These are phyloP conservation scores for Chytriomyces confervae DNA, from an alignment of 192 early-diverging fungal species.

Conservation along the genomic window DNA sequence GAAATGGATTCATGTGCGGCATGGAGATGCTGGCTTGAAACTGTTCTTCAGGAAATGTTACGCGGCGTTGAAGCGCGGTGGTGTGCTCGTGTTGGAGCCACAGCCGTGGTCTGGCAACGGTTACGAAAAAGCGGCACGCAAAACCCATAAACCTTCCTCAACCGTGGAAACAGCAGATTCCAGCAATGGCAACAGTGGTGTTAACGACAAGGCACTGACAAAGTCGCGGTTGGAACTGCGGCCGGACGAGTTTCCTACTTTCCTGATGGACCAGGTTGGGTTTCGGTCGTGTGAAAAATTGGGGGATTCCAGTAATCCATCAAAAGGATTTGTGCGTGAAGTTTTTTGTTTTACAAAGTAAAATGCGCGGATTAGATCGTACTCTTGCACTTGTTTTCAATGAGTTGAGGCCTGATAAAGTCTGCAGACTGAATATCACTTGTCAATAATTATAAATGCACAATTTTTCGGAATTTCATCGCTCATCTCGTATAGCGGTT, in stretches of 20 bases:
- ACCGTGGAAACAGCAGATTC: neutral
- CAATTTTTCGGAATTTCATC: too few species aligned
- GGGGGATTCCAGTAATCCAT: constrained; percentile 6
- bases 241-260: constrained; percentile 39
- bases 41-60: constrained; percentile 72
- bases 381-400: too few species aligned
- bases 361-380: neutral
- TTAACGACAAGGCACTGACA: neutral
- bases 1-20: constrained; percentile 84
- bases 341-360: constrained; percentile 12
- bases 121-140: constrained; percentile 43
- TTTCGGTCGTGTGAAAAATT: constrained; percentile 29
- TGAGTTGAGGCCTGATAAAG: too few species aligned
- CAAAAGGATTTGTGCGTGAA: constrained; percentile 23
- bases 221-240: constrained; percentile 28
- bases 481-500: too few species aligned
- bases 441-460: too few species aligned
- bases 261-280: constrained; percentile 44
- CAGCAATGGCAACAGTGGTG: neutral
- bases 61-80: constrained; percentile 58
- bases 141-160: constrained; percentile 7
- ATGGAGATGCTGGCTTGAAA: constrained; percentile 71
- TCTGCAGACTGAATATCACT: too few species aligned
- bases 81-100: constrained; percentile 73
- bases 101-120: constrained; percentile 63